A percentile compares a stretch with the other conserved stretches of the same genome.
Evolutionary conservation across 2,329 filamentous ascomycete genomes (phyloP).

Genomic region (Sarocladium oryzae): DNA sequence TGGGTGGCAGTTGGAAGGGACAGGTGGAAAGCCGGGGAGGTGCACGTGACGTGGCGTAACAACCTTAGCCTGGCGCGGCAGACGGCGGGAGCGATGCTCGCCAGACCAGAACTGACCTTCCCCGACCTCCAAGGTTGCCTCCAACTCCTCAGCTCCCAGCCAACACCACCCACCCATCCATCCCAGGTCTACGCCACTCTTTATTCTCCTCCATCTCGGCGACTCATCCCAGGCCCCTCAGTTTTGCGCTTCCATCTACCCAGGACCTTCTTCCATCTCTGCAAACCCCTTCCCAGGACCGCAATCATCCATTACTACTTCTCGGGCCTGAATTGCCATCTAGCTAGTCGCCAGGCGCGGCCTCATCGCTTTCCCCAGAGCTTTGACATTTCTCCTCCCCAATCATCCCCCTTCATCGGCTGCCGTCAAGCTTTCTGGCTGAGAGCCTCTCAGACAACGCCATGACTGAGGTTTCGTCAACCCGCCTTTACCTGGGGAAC

Average conservation of each 20-base stretch:
- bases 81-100: neutral
- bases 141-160: conserved; percentile 7
- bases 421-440: neutral
- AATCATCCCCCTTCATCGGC: neutral
- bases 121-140: conserved; percentile 7
- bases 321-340: neutral
- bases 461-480: conserved; percentile 88
- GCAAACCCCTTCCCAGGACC: neutral
- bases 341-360: neutral
- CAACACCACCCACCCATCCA: neutral
- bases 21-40: no score
- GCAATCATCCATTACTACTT: no score
- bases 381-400: neutral
- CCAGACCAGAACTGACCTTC: neutral
- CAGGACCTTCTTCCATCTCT: conserved; percentile 1
- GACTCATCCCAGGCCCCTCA: conserved; percentile 5
- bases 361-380: neutral
- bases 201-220: conserved; percentile 7
- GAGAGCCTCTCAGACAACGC: conserved; percentile 23
- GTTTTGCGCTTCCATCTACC: neutral
- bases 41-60: conserved; percentile 8
- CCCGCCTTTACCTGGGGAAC: conserved; percentile 95
- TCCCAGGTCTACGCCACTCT: conserved; percentile 4
- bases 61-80: neutral
- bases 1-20: neutral